phyloP scores from a whole-genome alignment of 2,329 filamentous ascomycete species.

The Nemania bipapillata region DNA sequence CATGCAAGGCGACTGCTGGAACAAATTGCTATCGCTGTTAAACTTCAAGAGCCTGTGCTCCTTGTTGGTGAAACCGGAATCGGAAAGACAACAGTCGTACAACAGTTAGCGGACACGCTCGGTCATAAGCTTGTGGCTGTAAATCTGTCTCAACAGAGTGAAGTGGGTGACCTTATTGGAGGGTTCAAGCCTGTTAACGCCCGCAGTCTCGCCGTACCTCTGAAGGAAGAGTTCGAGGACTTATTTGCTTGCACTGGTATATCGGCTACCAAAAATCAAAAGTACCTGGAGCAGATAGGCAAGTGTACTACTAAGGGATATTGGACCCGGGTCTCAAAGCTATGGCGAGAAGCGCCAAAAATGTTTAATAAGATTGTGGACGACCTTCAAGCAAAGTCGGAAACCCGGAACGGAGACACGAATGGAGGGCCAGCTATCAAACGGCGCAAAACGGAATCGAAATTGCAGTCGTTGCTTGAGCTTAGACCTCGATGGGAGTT shows the following conservation, averaged over 20 bases:
- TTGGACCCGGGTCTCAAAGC: slow-evolving; percentile 84
- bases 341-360: slow-evolving; percentile 89
- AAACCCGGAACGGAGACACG: slow-evolving; percentile 52
- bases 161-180: slow-evolving; percentile 93
- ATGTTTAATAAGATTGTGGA: slow-evolving; percentile 81
- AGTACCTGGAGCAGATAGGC: slow-evolving; percentile 81
- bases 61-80: slow-evolving; percentile 99
- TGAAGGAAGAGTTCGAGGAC: slow-evolving; percentile 94
- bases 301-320: slow-evolving; percentile 84
- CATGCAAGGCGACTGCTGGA: slow-evolving; percentile 88
- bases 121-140: slow-evolving; percentile 90
- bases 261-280: slow-evolving; percentile 85
- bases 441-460: slow-evolving; percentile 71
- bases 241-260: slow-evolving; percentile 87
- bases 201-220: slow-evolving; percentile 83
- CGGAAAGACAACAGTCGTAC: slow-evolving; percentile 95
- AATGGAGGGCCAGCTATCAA: slow-evolving; percentile 74
- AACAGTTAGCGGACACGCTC: slow-evolving; percentile 85
- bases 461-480: slow-evolving; percentile 70
- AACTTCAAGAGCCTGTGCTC: slow-evolving; percentile 85
- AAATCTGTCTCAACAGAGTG: slow-evolving; percentile 97
- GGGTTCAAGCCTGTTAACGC: slow-evolving; percentile 97
- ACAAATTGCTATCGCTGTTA: slow-evolving; percentile 84
- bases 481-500: slow-evolving; percentile 78
- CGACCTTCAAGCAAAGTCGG: slow-evolving; percentile 60